Conservation (phyloP, 495 filamentous ascomycete genomes). For the Penicillium paradoxum region DNA sequence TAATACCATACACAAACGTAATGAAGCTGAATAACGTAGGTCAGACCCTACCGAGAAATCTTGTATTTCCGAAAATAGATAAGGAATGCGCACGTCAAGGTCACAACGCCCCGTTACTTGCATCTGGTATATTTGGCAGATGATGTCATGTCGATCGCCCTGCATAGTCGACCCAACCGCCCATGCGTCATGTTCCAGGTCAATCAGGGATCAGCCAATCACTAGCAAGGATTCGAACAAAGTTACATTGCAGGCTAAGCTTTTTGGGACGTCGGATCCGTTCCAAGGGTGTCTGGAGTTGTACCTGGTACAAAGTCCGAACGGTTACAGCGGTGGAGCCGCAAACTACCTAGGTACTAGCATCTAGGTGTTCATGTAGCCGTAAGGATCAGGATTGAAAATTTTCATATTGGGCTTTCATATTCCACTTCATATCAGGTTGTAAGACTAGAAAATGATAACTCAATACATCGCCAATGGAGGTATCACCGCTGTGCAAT, state of each 20-base stretch:
- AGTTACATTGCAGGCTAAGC: conserved; percentile 1
- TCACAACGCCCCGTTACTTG: no score
- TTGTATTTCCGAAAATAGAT: no score
- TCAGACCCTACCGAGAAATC: no score
- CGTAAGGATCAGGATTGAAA: not conserved
- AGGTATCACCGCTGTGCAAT: conserved; percentile 16
- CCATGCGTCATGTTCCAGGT: not conserved
- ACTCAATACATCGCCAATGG: conserved; percentile 12
- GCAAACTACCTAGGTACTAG: not conserved
- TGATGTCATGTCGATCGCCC: not conserved
- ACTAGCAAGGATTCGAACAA: not conserved
- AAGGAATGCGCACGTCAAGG: no score
- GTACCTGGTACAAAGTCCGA: not conserved
- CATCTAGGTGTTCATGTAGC: not conserved
- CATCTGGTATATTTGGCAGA: not conserved
- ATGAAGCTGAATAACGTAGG: no score
- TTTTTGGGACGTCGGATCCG: not conserved
- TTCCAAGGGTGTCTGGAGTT: not conserved
- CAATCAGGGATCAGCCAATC: not conserved
- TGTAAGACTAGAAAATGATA: not conserved
- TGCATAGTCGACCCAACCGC: not conserved
- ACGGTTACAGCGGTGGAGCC: not conserved
- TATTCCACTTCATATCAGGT: not conserved
- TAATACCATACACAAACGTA: no score
- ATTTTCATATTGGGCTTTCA: not conserved